Conservation (phyloP, 2,329 filamentous ascomycete species). For the Xylariaceae sp. region DNA sequence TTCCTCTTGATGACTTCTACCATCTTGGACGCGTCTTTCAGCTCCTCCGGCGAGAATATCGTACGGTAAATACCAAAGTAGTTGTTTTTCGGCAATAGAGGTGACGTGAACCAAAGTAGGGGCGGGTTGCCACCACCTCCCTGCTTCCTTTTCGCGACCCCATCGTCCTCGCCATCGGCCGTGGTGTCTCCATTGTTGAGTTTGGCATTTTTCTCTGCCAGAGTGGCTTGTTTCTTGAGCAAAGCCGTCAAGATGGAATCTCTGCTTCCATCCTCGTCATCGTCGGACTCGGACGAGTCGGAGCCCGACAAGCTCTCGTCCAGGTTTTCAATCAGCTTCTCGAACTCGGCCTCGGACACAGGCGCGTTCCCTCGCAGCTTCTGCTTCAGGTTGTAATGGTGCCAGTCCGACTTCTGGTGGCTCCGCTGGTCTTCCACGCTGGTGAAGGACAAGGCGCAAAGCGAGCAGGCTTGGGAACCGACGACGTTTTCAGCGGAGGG, state of each 20-base stretch:
- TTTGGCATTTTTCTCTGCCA: slow-evolving; percentile 45
- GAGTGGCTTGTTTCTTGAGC: slow-evolving; percentile 74
- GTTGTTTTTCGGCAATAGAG: slow-evolving; percentile 67
- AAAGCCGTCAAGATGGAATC: slow-evolving; percentile 70
- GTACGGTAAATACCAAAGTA: slow-evolving; percentile 83
- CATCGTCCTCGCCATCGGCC: slow-evolving; percentile 47
- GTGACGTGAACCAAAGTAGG: slow-evolving; percentile 78
- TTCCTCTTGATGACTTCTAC: slow-evolving; percentile 67
- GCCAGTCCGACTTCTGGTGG: slow-evolving; percentile 85
- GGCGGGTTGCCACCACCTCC: slow-evolving; percentile 62
- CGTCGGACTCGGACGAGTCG: slow-evolving; percentile 65
- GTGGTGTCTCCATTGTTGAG: slow-evolving; percentile 38
- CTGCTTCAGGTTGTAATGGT: slow-evolving; percentile 91
- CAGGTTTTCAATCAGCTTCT: slow-evolving; percentile 75
- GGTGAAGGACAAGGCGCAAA: slow-evolving; percentile 69
- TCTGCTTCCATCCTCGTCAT: slow-evolving; percentile 49
- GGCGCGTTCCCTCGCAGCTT: slow-evolving; percentile 69
- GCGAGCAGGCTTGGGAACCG: slow-evolving; percentile 69
- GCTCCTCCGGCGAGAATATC: slow-evolving; percentile 69
- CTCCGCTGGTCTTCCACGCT: slow-evolving; percentile 74
- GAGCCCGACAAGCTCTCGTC: slow-evolving; percentile 93
- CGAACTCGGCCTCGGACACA: slow-evolving; percentile 78
- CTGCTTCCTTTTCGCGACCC: slow-evolving; percentile 42
- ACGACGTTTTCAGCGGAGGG: slow-evolving; percentile 30
- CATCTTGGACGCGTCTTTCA: slow-evolving; percentile 56